These are phyloP conservation scores for Mycena indigotica DNA, from an alignment of 768 basidiomycete genomes.

Conservation along the genomic window DNA sequence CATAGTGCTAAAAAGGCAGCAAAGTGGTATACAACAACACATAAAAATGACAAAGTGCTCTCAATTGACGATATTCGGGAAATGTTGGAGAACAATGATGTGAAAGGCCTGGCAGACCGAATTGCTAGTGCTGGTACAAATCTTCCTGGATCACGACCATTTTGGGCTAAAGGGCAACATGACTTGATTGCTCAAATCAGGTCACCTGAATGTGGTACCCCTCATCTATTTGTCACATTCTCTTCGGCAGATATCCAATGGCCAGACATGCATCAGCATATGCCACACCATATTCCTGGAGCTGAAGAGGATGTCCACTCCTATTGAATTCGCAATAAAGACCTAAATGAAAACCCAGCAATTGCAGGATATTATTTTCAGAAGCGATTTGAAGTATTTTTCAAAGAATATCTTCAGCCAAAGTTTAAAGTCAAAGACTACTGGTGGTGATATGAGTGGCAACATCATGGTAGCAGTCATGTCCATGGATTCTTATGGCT, in stretches of 20 bases:
- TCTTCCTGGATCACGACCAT: conserved; percentile 26
- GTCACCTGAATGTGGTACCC: conserved; percentile 24
- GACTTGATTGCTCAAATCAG: conserved; percentile 21
- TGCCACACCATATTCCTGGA: conserved; percentile 24
- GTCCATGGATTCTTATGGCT: conserved; percentile 33
- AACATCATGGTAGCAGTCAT: conserved; percentile 27
- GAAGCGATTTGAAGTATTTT: conserved; percentile 23
- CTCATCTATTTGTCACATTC: conserved; percentile 30
- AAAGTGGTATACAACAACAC: conserved; percentile 17
- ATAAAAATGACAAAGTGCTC: conserved; percentile 18
- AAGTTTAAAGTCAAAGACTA: conserved; percentile 23
- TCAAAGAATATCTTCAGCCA: conserved; percentile 17
- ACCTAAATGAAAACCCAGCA: conserved; percentile 28
- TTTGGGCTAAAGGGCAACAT: conserved; percentile 21
- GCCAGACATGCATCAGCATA: conserved; percentile 34
- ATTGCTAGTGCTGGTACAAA: conserved; percentile 23
- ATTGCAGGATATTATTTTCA: conserved; percentile 28
- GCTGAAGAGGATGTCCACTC: no score
- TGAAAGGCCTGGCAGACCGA: conserved; percentile 16
- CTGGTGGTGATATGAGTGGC: conserved; percentile 29
- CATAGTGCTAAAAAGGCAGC: conserved; percentile 9
- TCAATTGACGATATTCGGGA: conserved; percentile 19
- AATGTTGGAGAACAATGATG: conserved; percentile 19
- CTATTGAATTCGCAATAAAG: conserved; percentile 13
- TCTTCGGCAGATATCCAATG: conserved; percentile 34